Percentiles rank a stretch among this genome's conserved stretches.
Conservation (phyloP, 257 asterid species). For the Lavandula angustifolia region DNA sequence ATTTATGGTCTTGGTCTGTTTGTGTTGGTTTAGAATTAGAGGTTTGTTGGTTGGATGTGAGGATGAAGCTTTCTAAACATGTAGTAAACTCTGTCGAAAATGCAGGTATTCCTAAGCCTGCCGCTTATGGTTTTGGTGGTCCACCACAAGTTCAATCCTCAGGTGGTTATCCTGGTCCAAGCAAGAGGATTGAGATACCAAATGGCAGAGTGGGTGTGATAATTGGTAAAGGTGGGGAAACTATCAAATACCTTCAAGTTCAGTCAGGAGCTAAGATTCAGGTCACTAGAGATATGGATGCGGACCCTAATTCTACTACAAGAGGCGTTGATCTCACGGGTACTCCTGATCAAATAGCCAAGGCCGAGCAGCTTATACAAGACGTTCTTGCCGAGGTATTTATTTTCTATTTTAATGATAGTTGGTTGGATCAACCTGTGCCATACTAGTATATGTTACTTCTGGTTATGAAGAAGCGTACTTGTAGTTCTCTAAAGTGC, state of each 20-base stretch:
- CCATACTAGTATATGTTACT: no score
- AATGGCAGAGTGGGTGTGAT: constrained; percentile 92
- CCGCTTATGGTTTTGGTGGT: constrained; percentile 37
- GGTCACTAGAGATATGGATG: constrained; percentile 82
- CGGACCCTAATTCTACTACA: constrained; percentile 65
- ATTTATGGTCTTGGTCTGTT: not conserved
- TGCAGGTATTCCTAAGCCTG: constrained; percentile 48
- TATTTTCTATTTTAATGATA: not conserved
- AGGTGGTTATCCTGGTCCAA: constrained; percentile 66
- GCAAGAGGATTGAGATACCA: constrained; percentile 73
- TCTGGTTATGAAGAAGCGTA: no score
- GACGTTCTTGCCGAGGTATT: constrained; percentile 77
- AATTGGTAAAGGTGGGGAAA: constrained; percentile 91
- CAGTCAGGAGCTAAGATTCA: constrained; percentile 95
- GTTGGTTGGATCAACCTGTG: not conserved
- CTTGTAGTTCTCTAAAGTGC: no score
- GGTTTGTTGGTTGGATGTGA: not conserved
- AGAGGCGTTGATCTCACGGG: constrained; percentile 79
- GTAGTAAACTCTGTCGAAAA: constrained; percentile 1
- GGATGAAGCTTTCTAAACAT: not conserved
- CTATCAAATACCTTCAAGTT: constrained; percentile 75
- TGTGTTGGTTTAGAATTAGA: not conserved
- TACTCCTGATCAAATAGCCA: constrained; percentile 69
- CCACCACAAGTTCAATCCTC: constrained; percentile 43
- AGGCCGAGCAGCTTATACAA: constrained; percentile 65